Evolutionary conservation across 352 stramenopile genomes (phyloP), one percentile per base, ranked within the genome.

Genomic region (Phytophthora palmivora): DNA sequence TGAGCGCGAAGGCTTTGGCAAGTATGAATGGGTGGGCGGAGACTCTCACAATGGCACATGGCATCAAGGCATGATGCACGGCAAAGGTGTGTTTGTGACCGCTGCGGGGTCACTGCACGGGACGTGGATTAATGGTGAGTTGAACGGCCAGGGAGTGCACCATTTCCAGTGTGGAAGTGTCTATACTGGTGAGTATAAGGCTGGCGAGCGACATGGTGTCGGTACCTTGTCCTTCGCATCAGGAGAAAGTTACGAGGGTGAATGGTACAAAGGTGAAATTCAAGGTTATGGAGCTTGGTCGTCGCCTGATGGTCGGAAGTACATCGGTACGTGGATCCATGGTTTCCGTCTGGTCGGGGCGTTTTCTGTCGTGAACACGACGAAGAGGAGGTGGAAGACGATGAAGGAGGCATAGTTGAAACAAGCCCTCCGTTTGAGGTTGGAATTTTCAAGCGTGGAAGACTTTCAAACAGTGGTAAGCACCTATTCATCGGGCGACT

Each of bases 1-100:
- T 47, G 79, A 92, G 48, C 82, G 79, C 22, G 66, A 79, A 15
- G 86, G 86, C 4, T 91, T 82, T 51, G 86, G 83, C 38, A 79
- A 62, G 30, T 94, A 92, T 51, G 71, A 70, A 24, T 94, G 86
- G 86, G 72, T 68, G n/a, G 85, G 86, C 14, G 83, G 86, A 16
- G 83, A 91, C 47, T 64, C 65, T 6, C 75, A 92, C 45, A 76
- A 92, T 64, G 86, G 86, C 32, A 75, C 53, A 6, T 92, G 83
- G 85, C 36, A 50, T 2, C 52, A 60, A 42, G 83, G 80, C 4
- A 44, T 73, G 16, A 91, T 91, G 81, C 82, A 95, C 42, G 86
- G 86, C 14, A 78, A 75, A 37, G 86, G 84, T 4, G 43, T 90
- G 24, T 89, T 87, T 49, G 72, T 58, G 11, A 67, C 63, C 14